Evolutionary conservation across 257 asterid species (phyloP).

Genomic region (Cordia subcordata): DNA sequence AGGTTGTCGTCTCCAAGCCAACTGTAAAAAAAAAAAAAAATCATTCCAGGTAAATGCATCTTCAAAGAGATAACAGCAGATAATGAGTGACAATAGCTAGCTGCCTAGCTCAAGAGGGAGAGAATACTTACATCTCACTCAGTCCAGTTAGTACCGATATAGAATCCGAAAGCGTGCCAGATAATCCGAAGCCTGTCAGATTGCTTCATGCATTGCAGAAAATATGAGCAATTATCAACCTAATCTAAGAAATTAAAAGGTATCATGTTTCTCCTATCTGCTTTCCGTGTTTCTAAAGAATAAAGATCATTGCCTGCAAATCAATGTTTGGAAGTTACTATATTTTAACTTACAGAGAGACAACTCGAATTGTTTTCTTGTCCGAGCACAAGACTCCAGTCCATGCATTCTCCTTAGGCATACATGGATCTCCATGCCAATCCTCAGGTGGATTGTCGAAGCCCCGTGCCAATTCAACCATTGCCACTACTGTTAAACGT

Average conservation of each 20-base stretch:
- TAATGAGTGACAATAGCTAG: not conserved
- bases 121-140: slow-evolving; percentile 50
- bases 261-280: not conserved
- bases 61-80: not conserved
- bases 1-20: slow-evolving; percentile 73
- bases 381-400: slow-evolving; percentile 57
- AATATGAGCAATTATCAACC: not conserved
- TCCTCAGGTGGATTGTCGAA: slow-evolving; percentile 45
- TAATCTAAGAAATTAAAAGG: not conserved
- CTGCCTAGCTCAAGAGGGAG: not conserved
- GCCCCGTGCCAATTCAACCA: slow-evolving; percentile 40
- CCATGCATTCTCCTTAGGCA: slow-evolving; percentile 63
- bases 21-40: slow-evolving; percentile 28
- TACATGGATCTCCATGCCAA: slow-evolving; percentile 94
- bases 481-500: slow-evolving; percentile 47
- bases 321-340: not conserved
- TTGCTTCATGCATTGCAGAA: slow-evolving; percentile 42
- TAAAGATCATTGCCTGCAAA: no score
- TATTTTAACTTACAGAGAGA: slow-evolving; percentile 50
- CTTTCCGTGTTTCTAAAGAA: no score
- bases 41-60: not conserved
- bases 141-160: slow-evolving; percentile 60
- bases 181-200: slow-evolving; percentile 52
- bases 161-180: slow-evolving; percentile 51
- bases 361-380: slow-evolving; percentile 28